Conservation (phyloP, 2,329 filamentous ascomycete genomes). For the Nectriaceae sp. region DNA sequence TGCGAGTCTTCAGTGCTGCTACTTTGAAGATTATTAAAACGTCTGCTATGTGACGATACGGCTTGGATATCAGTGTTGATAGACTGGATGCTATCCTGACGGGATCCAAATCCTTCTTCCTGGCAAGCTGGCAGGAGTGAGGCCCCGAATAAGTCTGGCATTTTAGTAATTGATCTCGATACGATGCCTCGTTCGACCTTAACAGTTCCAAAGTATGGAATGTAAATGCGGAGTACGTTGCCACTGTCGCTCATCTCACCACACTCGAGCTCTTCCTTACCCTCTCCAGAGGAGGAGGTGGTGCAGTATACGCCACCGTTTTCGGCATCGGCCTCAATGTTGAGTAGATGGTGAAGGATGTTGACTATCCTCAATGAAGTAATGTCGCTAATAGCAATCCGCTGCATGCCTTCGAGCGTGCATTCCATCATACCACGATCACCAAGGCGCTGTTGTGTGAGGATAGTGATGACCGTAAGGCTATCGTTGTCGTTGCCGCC, state of each 20-base stretch:
- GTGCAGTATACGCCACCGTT: slow-evolving; percentile 27
- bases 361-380: slow-evolving; percentile 40
- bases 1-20: too few relatives aligned
- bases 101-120: too few relatives aligned
- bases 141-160: too few relatives aligned
- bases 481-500: slow-evolving; percentile 2
- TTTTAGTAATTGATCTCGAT: too few relatives aligned
- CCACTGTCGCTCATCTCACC: slow-evolving; percentile 10
- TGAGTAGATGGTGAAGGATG: slow-evolving; percentile 43
- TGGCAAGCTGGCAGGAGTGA: too few relatives aligned
- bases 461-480: slow-evolving; percentile 26
- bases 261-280: slow-evolving; percentile 24
- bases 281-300: slow-evolving; percentile 15
- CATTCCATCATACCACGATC: slow-evolving; percentile 44
- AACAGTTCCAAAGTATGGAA: slow-evolving; percentile 46
- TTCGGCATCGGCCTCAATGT: slow-evolving; percentile 41
- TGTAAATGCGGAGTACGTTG: slow-evolving; percentile 35
- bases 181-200: slow-evolving; percentile 33
- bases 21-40: too few relatives aligned
- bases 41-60: too few relatives aligned
- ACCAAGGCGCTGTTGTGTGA: slow-evolving; percentile 42
- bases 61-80: too few relatives aligned
- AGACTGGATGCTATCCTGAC: too few relatives aligned
- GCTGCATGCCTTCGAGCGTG: slow-evolving; percentile 37
- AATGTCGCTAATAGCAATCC: slow-evolving; percentile 37